Conservation (phyloP, 495 filamentous ascomycete species). For the Penicillium macrosclerotiorum region DNA sequence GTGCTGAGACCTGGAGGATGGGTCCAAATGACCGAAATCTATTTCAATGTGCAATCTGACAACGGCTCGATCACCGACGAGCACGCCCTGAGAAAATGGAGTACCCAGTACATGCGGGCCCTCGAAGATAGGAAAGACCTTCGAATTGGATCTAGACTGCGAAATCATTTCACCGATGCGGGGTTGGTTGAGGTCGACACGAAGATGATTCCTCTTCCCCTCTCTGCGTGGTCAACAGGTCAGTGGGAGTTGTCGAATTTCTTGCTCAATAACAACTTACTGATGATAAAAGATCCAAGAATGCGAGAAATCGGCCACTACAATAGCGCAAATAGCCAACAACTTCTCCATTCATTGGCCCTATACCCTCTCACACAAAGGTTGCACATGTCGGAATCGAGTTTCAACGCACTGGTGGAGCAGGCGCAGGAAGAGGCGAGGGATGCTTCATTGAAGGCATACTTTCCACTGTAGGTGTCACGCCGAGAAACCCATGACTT, state of each 20-base stretch:
- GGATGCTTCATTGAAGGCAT: conserved; percentile 64
- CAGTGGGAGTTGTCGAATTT: conserved; percentile 18
- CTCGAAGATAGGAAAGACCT: conserved; percentile 69
- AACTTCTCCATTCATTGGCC: conserved; percentile 59
- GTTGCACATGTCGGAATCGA: conserved; percentile 58
- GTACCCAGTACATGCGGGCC: conserved; percentile 62
- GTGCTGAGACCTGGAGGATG: conserved; percentile 72
- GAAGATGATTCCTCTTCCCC: conserved; percentile 67
- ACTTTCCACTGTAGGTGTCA: conserved; percentile 68
- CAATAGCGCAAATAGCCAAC: conserved; percentile 60
- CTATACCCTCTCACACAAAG: conserved; percentile 60
- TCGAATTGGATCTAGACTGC: conserved; percentile 63
- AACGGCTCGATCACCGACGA: conserved; percentile 74
- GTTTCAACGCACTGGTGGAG: conserved; percentile 62
- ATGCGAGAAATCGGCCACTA: conserved; percentile 59
- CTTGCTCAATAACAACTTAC: not conserved
- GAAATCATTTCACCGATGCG: conserved; percentile 59
- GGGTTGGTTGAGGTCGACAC: conserved; percentile 72
- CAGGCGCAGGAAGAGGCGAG: conserved; percentile 66
- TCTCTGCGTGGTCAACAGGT: conserved; percentile 76
- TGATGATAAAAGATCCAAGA: conserved; percentile 49
- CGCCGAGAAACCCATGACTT: not conserved
- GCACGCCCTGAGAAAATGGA: conserved; percentile 74
- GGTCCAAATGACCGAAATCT: conserved; percentile 89
- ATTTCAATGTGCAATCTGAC: conserved; percentile 85